phyloP scores from a whole-genome alignment of 139 green algal genomes.

The Chlamydomonas sphaeroides region DNA sequence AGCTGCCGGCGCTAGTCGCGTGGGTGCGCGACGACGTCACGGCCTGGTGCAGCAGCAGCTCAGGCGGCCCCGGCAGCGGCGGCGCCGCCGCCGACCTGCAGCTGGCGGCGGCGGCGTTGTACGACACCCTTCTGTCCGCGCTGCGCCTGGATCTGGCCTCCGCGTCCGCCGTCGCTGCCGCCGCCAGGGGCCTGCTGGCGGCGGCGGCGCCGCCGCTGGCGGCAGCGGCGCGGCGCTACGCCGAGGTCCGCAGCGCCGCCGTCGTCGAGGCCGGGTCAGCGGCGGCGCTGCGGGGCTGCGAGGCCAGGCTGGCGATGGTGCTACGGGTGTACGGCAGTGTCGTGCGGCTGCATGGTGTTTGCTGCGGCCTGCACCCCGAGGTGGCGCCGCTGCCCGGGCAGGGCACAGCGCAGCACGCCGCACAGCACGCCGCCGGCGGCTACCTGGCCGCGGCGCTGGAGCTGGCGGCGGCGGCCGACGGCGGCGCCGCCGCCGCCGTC shows the following conservation, averaged over 20 bases:
- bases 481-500: not conserved
- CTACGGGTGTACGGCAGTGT: conserved; percentile 17
- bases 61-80: not conserved
- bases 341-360: not conserved
- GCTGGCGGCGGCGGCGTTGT: conserved; percentile 24
- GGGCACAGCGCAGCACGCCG: not conserved
- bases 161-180: not conserved
- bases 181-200: not conserved
- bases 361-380: conserved; percentile 6
- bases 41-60: not conserved
- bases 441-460: not conserved
- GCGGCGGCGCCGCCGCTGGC: not conserved
- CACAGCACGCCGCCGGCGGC: not conserved
- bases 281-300: not conserved
- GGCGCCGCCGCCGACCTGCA: not conserved
- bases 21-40: conserved; percentile 1
- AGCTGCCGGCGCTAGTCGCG: conserved; percentile 13
- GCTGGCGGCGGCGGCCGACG: not conserved
- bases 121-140: not conserved
- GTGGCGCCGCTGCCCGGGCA: not conserved
- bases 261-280: not conserved
- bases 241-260: not conserved
- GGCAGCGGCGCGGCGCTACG: not conserved
- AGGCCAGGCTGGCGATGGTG: conserved; percentile 12
- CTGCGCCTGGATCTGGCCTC: conserved; percentile 14